phyloP scores from a whole-genome alignment of 805 yeast species.

The Myxozyma geophila region DNA sequence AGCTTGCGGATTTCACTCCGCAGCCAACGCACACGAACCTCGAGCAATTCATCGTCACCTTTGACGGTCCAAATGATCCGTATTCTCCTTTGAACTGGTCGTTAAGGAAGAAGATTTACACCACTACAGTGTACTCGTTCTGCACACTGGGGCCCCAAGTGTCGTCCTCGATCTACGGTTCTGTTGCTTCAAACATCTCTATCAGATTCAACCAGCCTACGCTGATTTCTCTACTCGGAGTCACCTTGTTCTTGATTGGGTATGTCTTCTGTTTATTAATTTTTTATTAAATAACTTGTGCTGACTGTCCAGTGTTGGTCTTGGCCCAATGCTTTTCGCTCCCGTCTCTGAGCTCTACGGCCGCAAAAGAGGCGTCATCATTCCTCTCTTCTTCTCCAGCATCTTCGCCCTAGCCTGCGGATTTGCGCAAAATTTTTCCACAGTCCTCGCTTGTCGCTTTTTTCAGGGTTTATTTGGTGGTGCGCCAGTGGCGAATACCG shows the following conservation, averaged over 20 bases:
- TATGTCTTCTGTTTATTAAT: neutral
- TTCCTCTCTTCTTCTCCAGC: constrained; percentile 50
- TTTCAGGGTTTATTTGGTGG: constrained; percentile 65
- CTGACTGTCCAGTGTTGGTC: constrained; percentile 32
- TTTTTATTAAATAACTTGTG: neutral
- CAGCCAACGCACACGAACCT: constrained; percentile 16
- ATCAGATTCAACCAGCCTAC: constrained; percentile 7
- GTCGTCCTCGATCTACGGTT: constrained; percentile 53
- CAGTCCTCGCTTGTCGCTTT: constrained; percentile 58
- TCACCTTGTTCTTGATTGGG: constrained; percentile 32
- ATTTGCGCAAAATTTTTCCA: constrained; percentile 54
- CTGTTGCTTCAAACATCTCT: constrained; percentile 18
- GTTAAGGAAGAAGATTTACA: constrained; percentile 44
- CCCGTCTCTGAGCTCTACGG: constrained; percentile 53
- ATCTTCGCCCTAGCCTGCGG: constrained; percentile 58
- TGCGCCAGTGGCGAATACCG: constrained; percentile 63
- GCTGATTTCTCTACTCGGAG: constrained; percentile 29
- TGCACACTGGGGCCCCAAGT: constrained; percentile 54
- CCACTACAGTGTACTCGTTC: constrained; percentile 49
- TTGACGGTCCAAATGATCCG: constrained; percentile 74
- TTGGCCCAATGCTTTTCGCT: constrained; percentile 70
- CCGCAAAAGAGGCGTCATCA: constrained; percentile 51
- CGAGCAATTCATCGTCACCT: constrained; percentile 52
- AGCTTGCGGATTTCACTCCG: constrained; percentile 23
- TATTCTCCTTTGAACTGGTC: constrained; percentile 64